Base-by-base conservation (phyloP, 345 rosid genomes). In the Abelmoschus esculentus region DNA sequence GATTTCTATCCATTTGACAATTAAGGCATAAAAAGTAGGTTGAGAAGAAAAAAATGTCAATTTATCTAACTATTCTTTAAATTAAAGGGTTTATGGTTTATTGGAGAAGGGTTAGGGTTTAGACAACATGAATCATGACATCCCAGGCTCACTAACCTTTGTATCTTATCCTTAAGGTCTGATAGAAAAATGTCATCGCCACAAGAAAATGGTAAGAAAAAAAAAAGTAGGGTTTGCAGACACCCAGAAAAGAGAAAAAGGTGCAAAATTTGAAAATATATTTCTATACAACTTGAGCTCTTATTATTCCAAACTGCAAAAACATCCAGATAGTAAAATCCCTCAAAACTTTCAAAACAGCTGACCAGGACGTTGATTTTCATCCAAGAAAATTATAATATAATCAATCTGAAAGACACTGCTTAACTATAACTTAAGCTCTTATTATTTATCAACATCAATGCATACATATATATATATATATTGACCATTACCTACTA, bases 331-430 rank as follows among this genome's bases (percentile, higher is more conserved):
- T 3, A 26, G 13, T 65, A 22, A 38, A 74, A 49, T 18, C 29
- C 47, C 34, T 42, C 2, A 7, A 9, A 57, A 18, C 69, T 52
- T 69, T 46, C 61, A 56, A 56, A 56, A 70, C 12, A 64, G 53
- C 73, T 61, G 70, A 28, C 63, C 66, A 22, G 9, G 67, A 18
- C 73, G 54, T 59, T 72, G 72, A 61, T 73, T 54, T 54, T 3
- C 3, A 17, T 22, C 65, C 50, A 19, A 3, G 17, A 49, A 6
- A 15, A 7, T 5, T 6, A 49, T 15, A 47, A 47, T 47, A n/a
- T 17, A 3, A 17, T 83, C 76, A 8, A 19, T 77, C 64, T 77
- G 87, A 84, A 83, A 84, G 64, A 76, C 19, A 83, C 67, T 61
- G 78, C 73, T 61, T 83, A 80, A 78, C 91, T 52, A 66, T 55